phyloP scores from a whole-genome alignment of 352 stramenopile genomes.

The Globisporangium recalcitrans region DNA sequence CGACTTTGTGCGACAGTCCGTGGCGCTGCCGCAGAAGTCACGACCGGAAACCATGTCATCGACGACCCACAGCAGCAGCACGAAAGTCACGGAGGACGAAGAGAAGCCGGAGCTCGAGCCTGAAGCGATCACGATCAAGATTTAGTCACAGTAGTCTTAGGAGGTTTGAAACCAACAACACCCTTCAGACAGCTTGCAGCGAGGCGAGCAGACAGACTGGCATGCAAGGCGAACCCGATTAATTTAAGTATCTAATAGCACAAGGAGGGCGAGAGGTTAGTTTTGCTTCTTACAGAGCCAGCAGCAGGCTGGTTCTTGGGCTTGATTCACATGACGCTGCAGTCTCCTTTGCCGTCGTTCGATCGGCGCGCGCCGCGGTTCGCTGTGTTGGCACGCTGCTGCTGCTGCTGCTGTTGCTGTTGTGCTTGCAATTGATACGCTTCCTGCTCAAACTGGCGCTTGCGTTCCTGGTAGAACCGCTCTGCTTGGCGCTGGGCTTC shows the following conservation, averaged over 20 bases:
- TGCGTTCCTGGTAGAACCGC: conserved; percentile 69
- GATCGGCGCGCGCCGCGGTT: background rate
- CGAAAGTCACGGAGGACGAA: conserved; percentile 29
- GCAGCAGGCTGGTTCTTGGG: background rate
- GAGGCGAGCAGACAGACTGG: background rate
- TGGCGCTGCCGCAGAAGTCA: conserved; percentile 2
- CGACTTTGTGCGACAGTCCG: conserved; percentile 60
- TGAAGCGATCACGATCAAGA: conserved; percentile 55
- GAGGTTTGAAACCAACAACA: background rate
- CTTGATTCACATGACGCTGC: conserved; percentile 37
- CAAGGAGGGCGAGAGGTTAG: background rate
- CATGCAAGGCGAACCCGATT: conserved; percentile 5
- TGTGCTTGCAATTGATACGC: conserved; percentile 36
- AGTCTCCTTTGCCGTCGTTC: conserved; percentile 32
- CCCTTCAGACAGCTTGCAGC: too few species aligned
- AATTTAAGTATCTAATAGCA: conserved; percentile 20
- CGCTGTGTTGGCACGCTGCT: conserved; percentile 16
- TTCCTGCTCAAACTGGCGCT: conserved; percentile 40
- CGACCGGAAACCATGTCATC: background rate
- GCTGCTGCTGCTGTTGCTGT: conserved; percentile 27
- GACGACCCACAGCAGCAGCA: conserved; percentile 19
- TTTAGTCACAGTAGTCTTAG: conserved; percentile 28
- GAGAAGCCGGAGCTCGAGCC: conserved; percentile 56
- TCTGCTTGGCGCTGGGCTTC: conserved; percentile 66
- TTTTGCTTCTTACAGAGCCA: background rate